Percentiles rank a stretch among this genome's conserved stretches.
phyloP scores from a whole-genome alignment of 441 rosid genomes.

The Flueggea neowawraea region DNA sequence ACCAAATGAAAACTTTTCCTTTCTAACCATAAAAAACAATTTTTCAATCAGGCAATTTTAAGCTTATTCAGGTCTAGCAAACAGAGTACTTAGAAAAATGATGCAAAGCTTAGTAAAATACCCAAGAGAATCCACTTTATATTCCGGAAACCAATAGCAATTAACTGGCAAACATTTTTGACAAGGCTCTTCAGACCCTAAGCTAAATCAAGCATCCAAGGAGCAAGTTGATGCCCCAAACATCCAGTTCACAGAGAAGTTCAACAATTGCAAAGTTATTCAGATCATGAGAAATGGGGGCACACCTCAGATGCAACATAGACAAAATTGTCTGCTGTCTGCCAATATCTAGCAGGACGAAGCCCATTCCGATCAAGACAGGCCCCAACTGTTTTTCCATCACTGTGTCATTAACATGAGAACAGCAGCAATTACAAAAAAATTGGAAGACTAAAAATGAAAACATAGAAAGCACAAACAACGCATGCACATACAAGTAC shows the following conservation, averaged over 20 bases:
- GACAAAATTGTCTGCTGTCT: constrained; percentile 89
- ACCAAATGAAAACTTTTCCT: not conserved
- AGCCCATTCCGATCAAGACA: constrained; percentile 99
- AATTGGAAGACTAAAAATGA: constrained; percentile 19
- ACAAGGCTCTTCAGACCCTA: not conserved
- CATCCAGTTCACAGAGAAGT: not conserved
- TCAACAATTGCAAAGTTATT: constrained; percentile 10
- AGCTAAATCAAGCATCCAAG: not conserved
- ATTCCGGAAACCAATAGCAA: not conserved
- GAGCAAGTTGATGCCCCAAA: not conserved
- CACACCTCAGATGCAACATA: constrained; percentile 99
- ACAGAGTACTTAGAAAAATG: not conserved
- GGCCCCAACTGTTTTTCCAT: constrained; percentile 99
- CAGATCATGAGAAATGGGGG: constrained; percentile 22
- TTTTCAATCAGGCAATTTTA: not conserved
- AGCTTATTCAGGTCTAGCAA: constrained; percentile 1
- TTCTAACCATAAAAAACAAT: not conserved
- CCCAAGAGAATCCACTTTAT: not conserved
- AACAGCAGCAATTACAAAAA: constrained; percentile 37
- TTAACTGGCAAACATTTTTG: not conserved
- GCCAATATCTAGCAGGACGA: constrained; percentile 99
- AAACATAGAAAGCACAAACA: constrained; percentile 15
- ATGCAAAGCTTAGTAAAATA: not conserved
- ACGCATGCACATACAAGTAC: not conserved
- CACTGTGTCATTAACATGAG: constrained; percentile 62